A percentile compares a stretch with the other conserved stretches of the same genome.
Evolutionary conservation across 73 alveolate genomes (phyloP).

Genomic region (Symbiodinium pilosum): DNA sequence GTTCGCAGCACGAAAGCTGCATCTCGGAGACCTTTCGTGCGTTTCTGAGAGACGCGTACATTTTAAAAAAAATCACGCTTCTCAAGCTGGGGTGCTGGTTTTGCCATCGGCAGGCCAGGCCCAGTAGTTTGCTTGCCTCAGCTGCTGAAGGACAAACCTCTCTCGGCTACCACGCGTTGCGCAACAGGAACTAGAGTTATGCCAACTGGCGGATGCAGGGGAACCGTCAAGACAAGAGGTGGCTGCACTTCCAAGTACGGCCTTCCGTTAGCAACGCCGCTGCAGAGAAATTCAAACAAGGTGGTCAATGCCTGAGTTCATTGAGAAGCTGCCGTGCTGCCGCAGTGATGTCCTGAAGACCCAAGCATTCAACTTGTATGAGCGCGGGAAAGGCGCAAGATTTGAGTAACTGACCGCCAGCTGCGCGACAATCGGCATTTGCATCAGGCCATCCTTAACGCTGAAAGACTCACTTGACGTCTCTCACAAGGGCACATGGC

Average conservation of each 20-base stretch:
- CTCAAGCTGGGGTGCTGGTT: neutral
- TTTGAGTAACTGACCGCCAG: neutral
- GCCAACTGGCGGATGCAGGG: too few species aligned
- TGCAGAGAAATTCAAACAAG: too few species aligned
- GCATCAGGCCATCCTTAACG: constrained; percentile 61
- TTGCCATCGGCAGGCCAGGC: constrained; percentile 86
- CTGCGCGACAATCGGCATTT: constrained; percentile 71
- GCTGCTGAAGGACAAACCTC: too few species aligned
- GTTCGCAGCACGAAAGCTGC: constrained; percentile 63
- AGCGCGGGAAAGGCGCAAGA: neutral
- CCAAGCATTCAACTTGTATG: neutral
- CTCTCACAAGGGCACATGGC: neutral
- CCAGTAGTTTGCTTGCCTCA: neutral
- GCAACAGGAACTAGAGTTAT: too few species aligned
- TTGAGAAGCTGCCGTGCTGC: constrained; percentile 64
- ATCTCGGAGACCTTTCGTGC: neutral
- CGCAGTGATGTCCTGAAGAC: constrained; percentile 12
- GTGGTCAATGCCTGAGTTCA: constrained; percentile 26
- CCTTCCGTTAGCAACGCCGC: neutral
- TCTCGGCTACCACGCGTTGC: too few species aligned
- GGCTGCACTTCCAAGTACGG: constrained; percentile 45
- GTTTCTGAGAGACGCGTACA: neutral
- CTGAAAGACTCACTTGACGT: neutral
- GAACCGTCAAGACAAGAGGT: constrained; percentile 25
- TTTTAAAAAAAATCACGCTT: neutral